These are phyloP conservation scores for Protomyces inouyei DNA, from an alignment of 1,139 yeast genomes.

Conservation along the genomic window DNA sequence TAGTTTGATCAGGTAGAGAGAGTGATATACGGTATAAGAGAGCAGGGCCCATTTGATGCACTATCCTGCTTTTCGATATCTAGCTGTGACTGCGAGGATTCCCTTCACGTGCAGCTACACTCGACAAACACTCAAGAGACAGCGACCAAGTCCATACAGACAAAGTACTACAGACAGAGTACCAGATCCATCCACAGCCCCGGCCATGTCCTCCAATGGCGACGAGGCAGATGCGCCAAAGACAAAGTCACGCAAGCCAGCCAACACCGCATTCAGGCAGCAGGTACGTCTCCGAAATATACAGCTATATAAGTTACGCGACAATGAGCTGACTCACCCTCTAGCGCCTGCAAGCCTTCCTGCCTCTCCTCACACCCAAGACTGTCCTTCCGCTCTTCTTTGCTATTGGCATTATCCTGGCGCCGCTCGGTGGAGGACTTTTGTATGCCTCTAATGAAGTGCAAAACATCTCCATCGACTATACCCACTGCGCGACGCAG, in stretches of 20 bases:
- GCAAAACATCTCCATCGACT: conserved; percentile 75
- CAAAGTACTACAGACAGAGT: background rate
- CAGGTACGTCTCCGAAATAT: conserved; percentile 2
- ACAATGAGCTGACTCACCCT: background rate
- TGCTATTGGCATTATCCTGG: conserved; percentile 70
- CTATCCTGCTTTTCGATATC: too few relatives aligned
- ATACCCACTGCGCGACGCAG: conserved; percentile 61
- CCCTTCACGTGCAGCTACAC: background rate
- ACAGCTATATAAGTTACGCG: background rate
- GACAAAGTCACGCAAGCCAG: conserved; percentile 28
- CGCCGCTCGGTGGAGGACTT: conserved; percentile 89
- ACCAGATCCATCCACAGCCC: background rate
- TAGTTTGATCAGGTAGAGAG: too few relatives aligned
- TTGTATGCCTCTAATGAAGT: conserved; percentile 63
- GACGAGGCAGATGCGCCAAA: conserved; percentile 7
- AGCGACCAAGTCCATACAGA: background rate
- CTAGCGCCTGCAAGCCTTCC: conserved; percentile 48
- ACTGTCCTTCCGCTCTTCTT: conserved; percentile 80
- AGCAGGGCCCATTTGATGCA: too few relatives aligned
- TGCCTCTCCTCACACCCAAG: conserved; percentile 84
- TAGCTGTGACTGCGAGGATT: background rate
- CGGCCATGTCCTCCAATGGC: conserved; percentile 7
- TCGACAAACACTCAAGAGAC: background rate
- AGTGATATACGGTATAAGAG: too few relatives aligned
- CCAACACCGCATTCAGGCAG: conserved; percentile 25